phyloP scores from a whole-genome alignment of 73 alveolate genomes.

The Blepharisma japonicum region DNA sequence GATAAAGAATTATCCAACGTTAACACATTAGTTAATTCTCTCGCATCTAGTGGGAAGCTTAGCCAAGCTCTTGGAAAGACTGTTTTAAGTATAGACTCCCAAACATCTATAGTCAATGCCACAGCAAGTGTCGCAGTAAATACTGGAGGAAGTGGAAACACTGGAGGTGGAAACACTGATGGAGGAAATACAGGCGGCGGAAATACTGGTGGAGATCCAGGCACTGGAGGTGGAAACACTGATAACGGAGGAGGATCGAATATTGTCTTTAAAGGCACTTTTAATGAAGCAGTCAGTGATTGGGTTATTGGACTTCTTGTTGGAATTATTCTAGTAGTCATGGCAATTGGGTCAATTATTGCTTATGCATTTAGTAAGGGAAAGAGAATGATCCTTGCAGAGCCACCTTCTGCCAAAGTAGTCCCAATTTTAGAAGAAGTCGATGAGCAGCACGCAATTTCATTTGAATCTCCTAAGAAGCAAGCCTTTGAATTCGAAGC shows the following conservation, averaged over 20 bases:
- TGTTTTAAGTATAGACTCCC: not conserved
- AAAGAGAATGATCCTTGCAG: too few species aligned
- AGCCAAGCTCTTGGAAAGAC: not conserved
- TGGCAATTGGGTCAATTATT: not conserved
- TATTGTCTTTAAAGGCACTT: not conserved
- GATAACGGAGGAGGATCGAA: not conserved
- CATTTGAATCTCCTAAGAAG: too few species aligned
- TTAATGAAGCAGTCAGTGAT: not conserved
- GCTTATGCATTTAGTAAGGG: too few species aligned
- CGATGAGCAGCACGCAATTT: too few species aligned
- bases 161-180: not conserved
- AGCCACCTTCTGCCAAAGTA: too few species aligned
- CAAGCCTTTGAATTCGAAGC: too few species aligned
- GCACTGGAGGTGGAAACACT: not conserved
- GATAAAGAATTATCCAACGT: not conserved
- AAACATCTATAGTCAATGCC: not conserved
- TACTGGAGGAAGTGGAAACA: not conserved
- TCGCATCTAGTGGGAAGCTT: not conserved
- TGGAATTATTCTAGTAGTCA: not conserved
- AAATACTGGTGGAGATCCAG: slow-evolving; percentile 8
- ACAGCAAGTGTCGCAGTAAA: not conserved
- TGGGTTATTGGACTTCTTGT: slow-evolving; percentile 16
- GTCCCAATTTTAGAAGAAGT: too few species aligned
- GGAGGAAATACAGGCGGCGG: not conserved
- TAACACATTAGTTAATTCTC: not conserved